Conservation (phyloP, 2,329 filamentous ascomycete genomes). For the Epichloe gansuensis region DNA sequence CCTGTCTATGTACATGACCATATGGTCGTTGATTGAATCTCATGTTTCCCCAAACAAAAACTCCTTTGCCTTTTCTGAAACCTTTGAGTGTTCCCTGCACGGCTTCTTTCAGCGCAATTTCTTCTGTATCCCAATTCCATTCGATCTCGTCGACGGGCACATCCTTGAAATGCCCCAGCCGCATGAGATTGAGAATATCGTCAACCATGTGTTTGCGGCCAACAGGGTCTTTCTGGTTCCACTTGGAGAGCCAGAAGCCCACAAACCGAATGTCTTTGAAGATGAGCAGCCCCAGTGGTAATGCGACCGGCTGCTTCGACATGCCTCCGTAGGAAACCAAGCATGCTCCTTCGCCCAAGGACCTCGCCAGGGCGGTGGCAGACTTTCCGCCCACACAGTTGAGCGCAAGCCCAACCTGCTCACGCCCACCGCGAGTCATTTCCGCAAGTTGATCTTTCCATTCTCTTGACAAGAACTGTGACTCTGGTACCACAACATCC, state of each 20-base stretch:
- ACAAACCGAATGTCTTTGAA: conserved; percentile 85
- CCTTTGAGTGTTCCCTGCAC: conserved; percentile 76
- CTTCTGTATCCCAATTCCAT: conserved; percentile 75
- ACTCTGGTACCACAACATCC: conserved; percentile 43
- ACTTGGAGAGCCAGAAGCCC: conserved; percentile 90
- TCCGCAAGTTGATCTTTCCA: conserved; percentile 51
- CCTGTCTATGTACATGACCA: not conserved
- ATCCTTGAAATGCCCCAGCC: conserved; percentile 68
- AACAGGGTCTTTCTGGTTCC: conserved; percentile 63
- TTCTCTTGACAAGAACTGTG: conserved; percentile 41
- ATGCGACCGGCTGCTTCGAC: conserved; percentile 70
- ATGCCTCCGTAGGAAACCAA: conserved; percentile 95
- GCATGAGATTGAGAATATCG: conserved; percentile 66
- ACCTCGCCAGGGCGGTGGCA: conserved; percentile 66
- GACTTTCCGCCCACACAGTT: conserved; percentile 92
- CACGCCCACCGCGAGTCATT: conserved; percentile 58
- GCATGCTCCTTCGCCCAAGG: conserved; percentile 54
- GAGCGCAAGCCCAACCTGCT: conserved; percentile 63
- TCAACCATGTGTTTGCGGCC: conserved; percentile 72
- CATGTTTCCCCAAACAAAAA: conserved; percentile 63
- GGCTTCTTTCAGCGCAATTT: conserved; percentile 53
- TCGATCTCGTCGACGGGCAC: conserved; percentile 68
- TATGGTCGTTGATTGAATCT: not conserved
- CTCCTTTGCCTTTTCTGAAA: conserved; percentile 76
- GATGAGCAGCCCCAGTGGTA: conserved; percentile 78